A percentile compares a stretch with the other conserved stretches of the same genome.
Evolutionary conservation across 768 basidiomycete species (phyloP).

Genomic region (Suillus clintonianus): DNA sequence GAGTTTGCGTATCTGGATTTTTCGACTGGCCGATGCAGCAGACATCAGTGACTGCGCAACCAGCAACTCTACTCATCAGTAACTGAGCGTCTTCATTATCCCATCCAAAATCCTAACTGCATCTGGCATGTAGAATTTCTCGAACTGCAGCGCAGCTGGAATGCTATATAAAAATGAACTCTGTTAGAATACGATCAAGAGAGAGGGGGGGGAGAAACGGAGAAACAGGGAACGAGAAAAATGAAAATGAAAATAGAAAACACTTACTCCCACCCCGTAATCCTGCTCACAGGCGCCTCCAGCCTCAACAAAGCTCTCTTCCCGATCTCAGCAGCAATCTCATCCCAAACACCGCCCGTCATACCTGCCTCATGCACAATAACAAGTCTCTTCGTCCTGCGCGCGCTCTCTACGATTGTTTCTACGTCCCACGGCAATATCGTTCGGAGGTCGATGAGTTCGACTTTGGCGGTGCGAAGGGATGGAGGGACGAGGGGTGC

Average conservation of each 20-base stretch:
- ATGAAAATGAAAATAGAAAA: constrained; percentile 1
- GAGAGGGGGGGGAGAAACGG: not conserved
- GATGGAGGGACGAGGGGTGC: constrained; percentile 65
- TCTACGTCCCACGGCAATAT: constrained; percentile 90
- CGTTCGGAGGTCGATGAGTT: constrained; percentile 89
- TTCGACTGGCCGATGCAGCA: no score
- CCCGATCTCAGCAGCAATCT: constrained; percentile 91
- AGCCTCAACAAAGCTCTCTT: constrained; percentile 86
- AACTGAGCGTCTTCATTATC: constrained; percentile 79
- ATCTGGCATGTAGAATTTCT: constrained; percentile 93
- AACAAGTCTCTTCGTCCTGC: constrained; percentile 80
- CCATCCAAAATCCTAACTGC: constrained; percentile 81
- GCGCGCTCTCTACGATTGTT: constrained; percentile 78
- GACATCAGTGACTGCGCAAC: no score
- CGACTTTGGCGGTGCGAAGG: constrained; percentile 69
- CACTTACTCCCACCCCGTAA: constrained; percentile 95
- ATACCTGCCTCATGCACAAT: constrained; percentile 92
- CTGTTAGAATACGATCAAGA: constrained; percentile 2
- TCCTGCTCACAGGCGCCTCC: constrained; percentile 82
- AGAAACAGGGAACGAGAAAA: no score
- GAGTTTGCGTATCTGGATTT: no score
- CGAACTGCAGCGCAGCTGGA: constrained; percentile 83
- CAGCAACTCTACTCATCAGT: constrained; percentile 37
- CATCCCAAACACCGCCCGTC: constrained; percentile 85
- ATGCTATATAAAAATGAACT: constrained; percentile 45